Evolutionary conservation across 2,329 filamentous ascomycete genomes (phyloP).

Genomic region (Colletotrichum abscissum): DNA sequence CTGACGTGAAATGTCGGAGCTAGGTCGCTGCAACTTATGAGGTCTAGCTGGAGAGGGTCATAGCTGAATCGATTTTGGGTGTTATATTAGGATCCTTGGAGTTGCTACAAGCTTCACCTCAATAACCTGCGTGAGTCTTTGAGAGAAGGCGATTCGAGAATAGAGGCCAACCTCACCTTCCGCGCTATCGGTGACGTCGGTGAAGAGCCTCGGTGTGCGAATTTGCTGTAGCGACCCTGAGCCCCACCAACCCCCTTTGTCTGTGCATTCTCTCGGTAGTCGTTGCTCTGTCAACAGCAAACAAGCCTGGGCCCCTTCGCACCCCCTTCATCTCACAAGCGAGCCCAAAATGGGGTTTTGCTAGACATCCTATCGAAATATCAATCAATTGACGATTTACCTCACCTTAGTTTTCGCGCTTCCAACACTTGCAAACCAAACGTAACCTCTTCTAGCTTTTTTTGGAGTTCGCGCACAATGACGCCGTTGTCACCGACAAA

Average conservation of each 20-base stretch:
- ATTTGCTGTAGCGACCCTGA: slow-evolving; percentile 31
- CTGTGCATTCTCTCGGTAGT: slow-evolving; percentile 24
- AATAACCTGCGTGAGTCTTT: background rate
- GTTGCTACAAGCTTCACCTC: background rate
- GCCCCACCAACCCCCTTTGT: slow-evolving; percentile 31
- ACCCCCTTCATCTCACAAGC: slow-evolving; percentile 37
- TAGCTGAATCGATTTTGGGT: background rate
- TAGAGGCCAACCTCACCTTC: slow-evolving; percentile 4
- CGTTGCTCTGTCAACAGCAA: slow-evolving; percentile 35
- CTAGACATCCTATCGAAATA: slow-evolving; percentile 29
- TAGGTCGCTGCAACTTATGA: background rate
- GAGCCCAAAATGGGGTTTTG: slow-evolving; percentile 30
- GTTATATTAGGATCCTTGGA: background rate
- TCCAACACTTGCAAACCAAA: slow-evolving; percentile 12
- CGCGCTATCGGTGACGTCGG: slow-evolving; percentile 1
- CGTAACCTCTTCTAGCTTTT: background rate
- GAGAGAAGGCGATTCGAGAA: background rate
- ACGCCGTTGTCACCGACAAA: slow-evolving; percentile 53
- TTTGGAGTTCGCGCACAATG: slow-evolving; percentile 42
- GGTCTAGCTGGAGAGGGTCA: background rate
- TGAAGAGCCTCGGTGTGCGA: slow-evolving; percentile 14
- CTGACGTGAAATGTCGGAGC: background rate
- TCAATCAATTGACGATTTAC: slow-evolving; percentile 30
- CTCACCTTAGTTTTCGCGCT: slow-evolving; percentile 10
- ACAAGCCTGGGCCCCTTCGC: slow-evolving; percentile 33